These are phyloP conservation scores for Trichoderma oligosporum DNA, from an alignment of 2,329 filamentous ascomycete genomes.

Conservation along the genomic window DNA sequence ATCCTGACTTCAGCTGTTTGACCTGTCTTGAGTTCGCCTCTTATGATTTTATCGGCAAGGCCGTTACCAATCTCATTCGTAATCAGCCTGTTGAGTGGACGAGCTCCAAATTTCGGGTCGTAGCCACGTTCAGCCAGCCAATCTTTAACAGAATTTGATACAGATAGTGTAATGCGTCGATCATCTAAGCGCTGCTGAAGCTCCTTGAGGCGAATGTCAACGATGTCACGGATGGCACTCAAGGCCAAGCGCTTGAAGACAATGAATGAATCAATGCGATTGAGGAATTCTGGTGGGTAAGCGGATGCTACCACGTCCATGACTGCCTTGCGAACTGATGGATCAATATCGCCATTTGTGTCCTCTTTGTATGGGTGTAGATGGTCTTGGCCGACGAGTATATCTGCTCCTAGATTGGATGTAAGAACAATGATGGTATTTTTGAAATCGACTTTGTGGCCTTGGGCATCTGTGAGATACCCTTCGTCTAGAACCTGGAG, in stretches of 20 bases:
- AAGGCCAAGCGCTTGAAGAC: conserved; percentile 84
- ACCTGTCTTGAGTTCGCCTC: conserved; percentile 72
- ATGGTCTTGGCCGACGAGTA: conserved; percentile 73
- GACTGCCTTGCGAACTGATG: conserved; percentile 70
- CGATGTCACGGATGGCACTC: conserved; percentile 79
- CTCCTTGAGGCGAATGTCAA: conserved; percentile 85
- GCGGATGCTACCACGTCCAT: conserved; percentile 77
- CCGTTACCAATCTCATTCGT: conserved; percentile 84
- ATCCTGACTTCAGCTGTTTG: conserved; percentile 69
- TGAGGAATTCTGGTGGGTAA: conserved; percentile 91
- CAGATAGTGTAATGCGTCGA: conserved; percentile 71
- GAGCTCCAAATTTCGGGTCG: conserved; percentile 84
- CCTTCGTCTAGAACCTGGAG: conserved; percentile 95
- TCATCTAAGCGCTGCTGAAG: conserved; percentile 80
- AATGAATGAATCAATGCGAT: conserved; percentile 95
- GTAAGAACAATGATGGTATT: conserved; percentile 97
- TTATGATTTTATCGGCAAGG: conserved; percentile 87
- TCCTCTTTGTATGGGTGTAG: conserved; percentile 61
- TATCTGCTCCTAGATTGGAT: conserved; percentile 89
- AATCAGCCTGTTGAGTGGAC: conserved; percentile 87
- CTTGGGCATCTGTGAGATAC: conserved; percentile 90
- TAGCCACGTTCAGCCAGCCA: conserved; percentile 91
- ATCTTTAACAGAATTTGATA: conserved; percentile 67
- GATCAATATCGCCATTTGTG: conserved; percentile 64
- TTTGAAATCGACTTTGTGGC: conserved; percentile 93